Evolutionary conservation across 2,329 filamentous ascomycete species (phyloP).

Genomic region (Xylaria hypoxylon): DNA sequence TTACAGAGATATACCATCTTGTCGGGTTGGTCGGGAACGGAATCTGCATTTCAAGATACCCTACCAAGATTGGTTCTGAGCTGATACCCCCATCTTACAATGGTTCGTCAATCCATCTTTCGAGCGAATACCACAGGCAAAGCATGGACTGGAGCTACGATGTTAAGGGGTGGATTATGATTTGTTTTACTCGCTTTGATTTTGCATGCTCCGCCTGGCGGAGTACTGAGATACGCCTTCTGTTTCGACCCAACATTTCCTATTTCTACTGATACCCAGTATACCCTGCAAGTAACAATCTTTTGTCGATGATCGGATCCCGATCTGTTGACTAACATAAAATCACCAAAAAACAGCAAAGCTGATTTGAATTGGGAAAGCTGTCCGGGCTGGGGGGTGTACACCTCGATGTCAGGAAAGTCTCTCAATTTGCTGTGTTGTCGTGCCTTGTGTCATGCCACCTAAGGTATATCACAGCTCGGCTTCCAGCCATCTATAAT

Average conservation of each 20-base stretch:
- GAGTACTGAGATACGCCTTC: conserved; percentile 47
- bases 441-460: conserved; percentile 42
- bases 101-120: conserved; percentile 42
- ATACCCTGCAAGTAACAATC: conserved; percentile 51
- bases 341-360: conserved; percentile 24
- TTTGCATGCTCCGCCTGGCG: conserved; percentile 51
- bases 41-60: conserved; percentile 56
- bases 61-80: conserved; percentile 52
- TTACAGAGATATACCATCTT: conserved; percentile 48
- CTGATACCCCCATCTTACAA: conserved; percentile 51
- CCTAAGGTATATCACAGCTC: conserved; percentile 43
- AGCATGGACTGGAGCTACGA: conserved; percentile 44
- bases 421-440: conserved; percentile 42
- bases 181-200: conserved; percentile 49
- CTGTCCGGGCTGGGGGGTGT: conserved; percentile 20
- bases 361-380: conserved; percentile 21
- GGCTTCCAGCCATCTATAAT: conserved; percentile 50
- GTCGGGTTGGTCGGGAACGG: conserved; percentile 53
- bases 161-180: conserved; percentile 46
- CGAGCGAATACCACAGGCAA: conserved; percentile 37
- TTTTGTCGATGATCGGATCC: conserved; percentile 41
- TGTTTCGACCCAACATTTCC: conserved; percentile 49
- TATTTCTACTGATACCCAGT: conserved; percentile 54
- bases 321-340: conserved; percentile 31
- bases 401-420: conserved; percentile 37